phyloP scores from a whole-genome alignment of 1,139 yeast genomes.

The Scheffersomyces parashehatae region DNA sequence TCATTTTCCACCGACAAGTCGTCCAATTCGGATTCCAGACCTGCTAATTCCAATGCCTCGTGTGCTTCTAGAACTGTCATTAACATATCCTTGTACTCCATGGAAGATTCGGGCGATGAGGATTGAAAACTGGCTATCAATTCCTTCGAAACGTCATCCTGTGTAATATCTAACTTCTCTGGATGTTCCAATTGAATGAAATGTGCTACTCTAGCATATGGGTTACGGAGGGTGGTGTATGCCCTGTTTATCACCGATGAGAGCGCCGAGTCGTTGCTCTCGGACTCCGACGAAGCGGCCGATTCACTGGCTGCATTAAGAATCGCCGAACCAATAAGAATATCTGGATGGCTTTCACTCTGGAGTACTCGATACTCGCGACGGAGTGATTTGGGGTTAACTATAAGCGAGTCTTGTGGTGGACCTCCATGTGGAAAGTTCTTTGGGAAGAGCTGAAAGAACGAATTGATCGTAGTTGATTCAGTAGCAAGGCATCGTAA shows the following conservation, averaged over 20 bases:
- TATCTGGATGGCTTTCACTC: conserved; percentile 80
- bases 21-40: conserved; percentile 56
- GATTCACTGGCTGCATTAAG: conserved; percentile 16
- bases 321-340: conserved; percentile 33
- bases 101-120: conserved; percentile 27
- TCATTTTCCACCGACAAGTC: conserved; percentile 57
- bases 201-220: conserved; percentile 59
- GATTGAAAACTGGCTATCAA: conserved; percentile 36
- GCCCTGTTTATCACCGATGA: conserved; percentile 72
- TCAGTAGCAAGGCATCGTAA: conserved; percentile 3
- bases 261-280: conserved; percentile 21
- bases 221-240: conserved; percentile 66
- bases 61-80: conserved; percentile 81
- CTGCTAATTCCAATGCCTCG: conserved; percentile 69
- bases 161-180: conserved; percentile 38
- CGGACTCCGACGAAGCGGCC: conserved; percentile 12
- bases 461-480: conserved; percentile 21
- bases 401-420: conserved; percentile 58
- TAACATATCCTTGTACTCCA: conserved; percentile 57
- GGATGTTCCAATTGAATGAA: conserved; percentile 39
- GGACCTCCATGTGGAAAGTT: conserved; percentile 73
- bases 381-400: conserved; percentile 58
- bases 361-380: conserved; percentile 77
- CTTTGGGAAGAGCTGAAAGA: conserved; percentile 69
- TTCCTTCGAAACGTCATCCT: conserved; percentile 40